These are phyloP conservation scores for Lactifluus volemus DNA, from an alignment of 768 basidiomycete species.

Conservation along the genomic window DNA sequence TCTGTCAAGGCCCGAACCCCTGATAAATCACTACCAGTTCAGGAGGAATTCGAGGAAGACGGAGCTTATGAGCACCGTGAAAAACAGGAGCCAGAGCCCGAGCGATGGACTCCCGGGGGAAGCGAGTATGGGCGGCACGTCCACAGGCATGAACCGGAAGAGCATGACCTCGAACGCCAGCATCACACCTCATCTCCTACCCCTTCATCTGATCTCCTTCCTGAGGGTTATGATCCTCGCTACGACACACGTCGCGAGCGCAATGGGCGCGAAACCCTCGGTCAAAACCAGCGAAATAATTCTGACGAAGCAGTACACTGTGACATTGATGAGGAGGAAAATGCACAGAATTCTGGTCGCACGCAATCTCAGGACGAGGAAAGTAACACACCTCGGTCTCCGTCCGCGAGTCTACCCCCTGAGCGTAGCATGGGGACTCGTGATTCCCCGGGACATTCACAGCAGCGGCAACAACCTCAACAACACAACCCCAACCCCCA, in stretches of 20 bases:
- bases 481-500: slow-evolving; percentile 1
- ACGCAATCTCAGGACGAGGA: slow-evolving; percentile 19
- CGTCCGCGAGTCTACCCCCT: slow-evolving; percentile 12
- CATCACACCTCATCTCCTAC: slow-evolving; percentile 15
- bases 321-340: slow-evolving; percentile 8
- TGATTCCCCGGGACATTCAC: not conserved
- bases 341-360: slow-evolving; percentile 8
- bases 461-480: slow-evolving; percentile 1
- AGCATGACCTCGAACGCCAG: slow-evolving; percentile 8
- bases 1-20: slow-evolving; percentile 18
- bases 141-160: slow-evolving; percentile 14
- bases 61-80: not conserved
- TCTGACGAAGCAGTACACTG: not conserved
- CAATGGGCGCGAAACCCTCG: not conserved
- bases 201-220: slow-evolving; percentile 20
- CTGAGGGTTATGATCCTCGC: slow-evolving; percentile 13
- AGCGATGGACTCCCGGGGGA: slow-evolving; percentile 10
- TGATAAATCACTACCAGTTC: slow-evolving; percentile 20
- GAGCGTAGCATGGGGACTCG: slow-evolving; percentile 3
- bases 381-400: slow-evolving; percentile 20
- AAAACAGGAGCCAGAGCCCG: slow-evolving; percentile 11
- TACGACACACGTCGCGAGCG: slow-evolving; percentile 17
- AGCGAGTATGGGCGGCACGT: slow-evolving; percentile 11
- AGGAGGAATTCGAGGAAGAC: slow-evolving; percentile 20
- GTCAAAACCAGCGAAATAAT: not conserved